These are phyloP conservation scores for Kokia cookei DNA, from an alignment of 441 rosid species.

Conservation along the genomic window DNA sequence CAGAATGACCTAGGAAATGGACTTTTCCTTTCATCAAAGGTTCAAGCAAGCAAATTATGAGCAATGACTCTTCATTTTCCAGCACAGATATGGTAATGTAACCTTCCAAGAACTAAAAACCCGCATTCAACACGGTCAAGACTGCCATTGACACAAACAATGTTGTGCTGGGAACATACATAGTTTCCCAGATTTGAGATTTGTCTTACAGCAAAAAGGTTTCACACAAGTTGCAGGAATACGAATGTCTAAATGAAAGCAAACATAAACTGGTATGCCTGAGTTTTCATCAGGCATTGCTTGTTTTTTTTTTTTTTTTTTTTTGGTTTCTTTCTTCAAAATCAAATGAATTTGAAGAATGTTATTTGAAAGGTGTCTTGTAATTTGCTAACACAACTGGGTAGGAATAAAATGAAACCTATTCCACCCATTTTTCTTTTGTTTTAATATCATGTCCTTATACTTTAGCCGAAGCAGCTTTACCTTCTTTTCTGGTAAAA, in stretches of 20 bases:
- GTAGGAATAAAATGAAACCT: slow-evolving; percentile 18
- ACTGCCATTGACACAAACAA: no score
- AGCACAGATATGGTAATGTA: no score
- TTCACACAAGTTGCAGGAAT: slow-evolving; percentile 5
- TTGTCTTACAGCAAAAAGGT: slow-evolving; percentile 10
- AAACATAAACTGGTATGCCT: neutral
- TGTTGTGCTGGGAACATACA: neutral
- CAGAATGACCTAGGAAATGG: no score
- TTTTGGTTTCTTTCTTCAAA: slow-evolving; percentile 27
- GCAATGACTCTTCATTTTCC: no score
- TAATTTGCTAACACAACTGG: slow-evolving; percentile 12
- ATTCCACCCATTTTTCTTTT: slow-evolving; percentile 19
- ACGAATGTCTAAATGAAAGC: neutral
- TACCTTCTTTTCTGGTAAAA: slow-evolving; percentile 7
- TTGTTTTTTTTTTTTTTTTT: neutral
- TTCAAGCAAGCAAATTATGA: no score
- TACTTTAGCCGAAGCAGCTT: slow-evolving; percentile 19
- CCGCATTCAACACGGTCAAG: no score
- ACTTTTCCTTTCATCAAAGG: no score
- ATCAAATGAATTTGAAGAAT: slow-evolving; percentile 47
- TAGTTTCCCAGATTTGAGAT: neutral
- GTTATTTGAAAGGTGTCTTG: slow-evolving; percentile 13
- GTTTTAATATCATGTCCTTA: slow-evolving; percentile 1
- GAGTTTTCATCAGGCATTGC: slow-evolving; percentile 4
- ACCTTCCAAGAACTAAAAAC: no score